phyloP scores from a whole-genome alignment of 768 basidiomycete species.

The Strobilomyces confusus region DNA sequence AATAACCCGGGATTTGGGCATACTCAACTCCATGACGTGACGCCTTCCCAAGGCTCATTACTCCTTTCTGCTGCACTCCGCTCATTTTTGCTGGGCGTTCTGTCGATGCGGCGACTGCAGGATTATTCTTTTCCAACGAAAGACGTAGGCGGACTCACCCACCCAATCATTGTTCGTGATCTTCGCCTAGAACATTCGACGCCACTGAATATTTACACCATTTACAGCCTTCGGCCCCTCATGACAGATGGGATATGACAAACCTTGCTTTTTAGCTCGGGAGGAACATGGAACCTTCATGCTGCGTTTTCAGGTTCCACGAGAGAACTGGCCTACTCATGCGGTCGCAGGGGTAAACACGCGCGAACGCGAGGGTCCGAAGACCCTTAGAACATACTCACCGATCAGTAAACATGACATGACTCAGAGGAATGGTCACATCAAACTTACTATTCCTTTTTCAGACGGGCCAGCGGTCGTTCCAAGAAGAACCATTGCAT shows the following conservation, averaged over 20 bases:
- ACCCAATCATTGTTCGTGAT: slow-evolving; percentile 20
- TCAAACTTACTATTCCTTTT: background rate
- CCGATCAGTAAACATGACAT: background rate
- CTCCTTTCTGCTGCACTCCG: background rate
- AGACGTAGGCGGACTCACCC: background rate
- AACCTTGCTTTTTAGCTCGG: background rate
- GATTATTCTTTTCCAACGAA: background rate
- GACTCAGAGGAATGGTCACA: background rate
- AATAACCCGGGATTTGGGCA: background rate
- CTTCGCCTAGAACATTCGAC: slow-evolving; percentile 19
- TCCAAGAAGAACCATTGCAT: background rate
- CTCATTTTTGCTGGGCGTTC: slow-evolving; percentile 27
- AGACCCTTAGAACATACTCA: background rate
- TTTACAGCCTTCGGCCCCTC: background rate
- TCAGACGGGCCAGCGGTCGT: background rate
- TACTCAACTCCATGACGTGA: background rate
- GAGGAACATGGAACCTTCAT: background rate
- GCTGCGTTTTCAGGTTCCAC: background rate
- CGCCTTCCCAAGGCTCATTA: background rate
- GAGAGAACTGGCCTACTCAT: background rate
- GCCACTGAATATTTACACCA: slow-evolving; percentile 8
- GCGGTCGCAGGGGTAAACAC: background rate
- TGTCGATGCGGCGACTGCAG: slow-evolving; percentile 9
- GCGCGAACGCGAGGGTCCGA: background rate
- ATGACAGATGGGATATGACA: slow-evolving; percentile 1